A percentile compares a stretch with the other conserved stretches of the same genome.
These are phyloP conservation scores for Centaurea solstitialis DNA, from an alignment of 129 eudicot genomes.

Conservation along the genomic window DNA sequence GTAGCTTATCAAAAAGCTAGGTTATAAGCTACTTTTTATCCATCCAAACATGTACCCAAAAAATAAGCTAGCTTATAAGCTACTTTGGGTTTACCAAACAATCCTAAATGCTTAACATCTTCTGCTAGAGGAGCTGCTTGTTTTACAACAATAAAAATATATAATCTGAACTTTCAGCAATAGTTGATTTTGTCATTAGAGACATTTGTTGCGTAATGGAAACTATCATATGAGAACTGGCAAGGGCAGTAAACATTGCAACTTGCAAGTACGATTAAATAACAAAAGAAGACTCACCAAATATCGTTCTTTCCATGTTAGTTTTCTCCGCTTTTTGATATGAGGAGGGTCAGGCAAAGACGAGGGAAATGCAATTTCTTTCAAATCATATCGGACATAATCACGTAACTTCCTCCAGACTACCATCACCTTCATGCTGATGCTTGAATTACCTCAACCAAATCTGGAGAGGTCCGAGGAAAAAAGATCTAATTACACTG, in stretches of 20 bases:
- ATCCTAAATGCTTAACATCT: not conserved
- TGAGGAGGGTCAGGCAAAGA: conserved; percentile 87
- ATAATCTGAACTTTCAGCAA: not conserved
- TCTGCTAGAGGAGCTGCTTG: not conserved
- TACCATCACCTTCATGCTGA: conserved; percentile 54
- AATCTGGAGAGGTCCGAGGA: not conserved
- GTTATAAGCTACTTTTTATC: no score
- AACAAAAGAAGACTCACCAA: conserved; percentile 41
- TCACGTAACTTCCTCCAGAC: conserved; percentile 59
- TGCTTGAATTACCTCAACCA: conserved; percentile 16
- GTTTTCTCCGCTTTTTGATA: conserved; percentile 49
- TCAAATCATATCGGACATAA: conserved; percentile 75
- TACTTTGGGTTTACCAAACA: no score
- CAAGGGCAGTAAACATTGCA: not conserved
- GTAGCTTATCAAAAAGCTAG: no score
- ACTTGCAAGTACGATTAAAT: not conserved
- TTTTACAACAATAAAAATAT: not conserved
- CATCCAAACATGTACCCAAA: no score
- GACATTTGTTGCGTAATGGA: not conserved
- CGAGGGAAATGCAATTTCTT: conserved; percentile 87
- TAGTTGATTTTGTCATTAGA: not conserved
- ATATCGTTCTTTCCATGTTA: conserved; percentile 64
- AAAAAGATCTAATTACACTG: not conserved
- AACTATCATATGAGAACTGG: not conserved
- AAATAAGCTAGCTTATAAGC: no score